Base-by-base conservation (phyloP, 2,329 filamentous ascomycete species). In the Parascedosporium putredinis region DNA sequence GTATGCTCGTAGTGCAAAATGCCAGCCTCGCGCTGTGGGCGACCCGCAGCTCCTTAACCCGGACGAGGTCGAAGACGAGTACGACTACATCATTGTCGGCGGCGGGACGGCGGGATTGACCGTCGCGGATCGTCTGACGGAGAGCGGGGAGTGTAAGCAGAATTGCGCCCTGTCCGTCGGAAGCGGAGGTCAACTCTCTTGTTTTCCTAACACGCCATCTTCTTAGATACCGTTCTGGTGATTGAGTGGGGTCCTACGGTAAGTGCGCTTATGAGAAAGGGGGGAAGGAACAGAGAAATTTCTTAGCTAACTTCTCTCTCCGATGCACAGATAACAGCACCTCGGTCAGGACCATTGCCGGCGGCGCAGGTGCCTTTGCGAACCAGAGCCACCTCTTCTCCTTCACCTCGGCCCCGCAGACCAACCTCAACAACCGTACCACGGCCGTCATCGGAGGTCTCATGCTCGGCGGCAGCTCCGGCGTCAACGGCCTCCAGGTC, bases 21-120 rank as follows among this genome's bases (percentile, higher is more conserved):
- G 42, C 22, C 24, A 45, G 22, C n/a, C 42, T 9, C 22, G 42
- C 9, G 42, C 42, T 9, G 42, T 25, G 8, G 16, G 16, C 44
- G 25, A 33, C 24, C 44, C 44, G 16, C 16, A 46, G n/a, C 24
- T 46, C 27, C 25, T 46, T 4, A 6, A 10, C 14, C 12, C 44
- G 2, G 44, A 46, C 3, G 47, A 50, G 10, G 27, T 50, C 5
- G 24, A 25, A 3, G 47, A 50, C 3, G 34, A 42, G 38, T 55
- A 75, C 56, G 80, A 83, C 60, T 84, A 83, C 64, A 78, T 84
- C 49, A 69, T 84, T 29, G 72, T 82, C 27, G 80, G 81, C 4
- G 75, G 67, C n/a, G 81, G 81, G 54, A 76, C 79, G 4, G 78
- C 73, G 47, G 81, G 81, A 47, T 74, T 83, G 33, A 66, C 69